Percentiles rank a stretch among this genome's conserved stretches.
Evolutionary conservation across 176 grass and related monocot species (phyloP).

Genomic region (Oryza australiensis): DNA sequence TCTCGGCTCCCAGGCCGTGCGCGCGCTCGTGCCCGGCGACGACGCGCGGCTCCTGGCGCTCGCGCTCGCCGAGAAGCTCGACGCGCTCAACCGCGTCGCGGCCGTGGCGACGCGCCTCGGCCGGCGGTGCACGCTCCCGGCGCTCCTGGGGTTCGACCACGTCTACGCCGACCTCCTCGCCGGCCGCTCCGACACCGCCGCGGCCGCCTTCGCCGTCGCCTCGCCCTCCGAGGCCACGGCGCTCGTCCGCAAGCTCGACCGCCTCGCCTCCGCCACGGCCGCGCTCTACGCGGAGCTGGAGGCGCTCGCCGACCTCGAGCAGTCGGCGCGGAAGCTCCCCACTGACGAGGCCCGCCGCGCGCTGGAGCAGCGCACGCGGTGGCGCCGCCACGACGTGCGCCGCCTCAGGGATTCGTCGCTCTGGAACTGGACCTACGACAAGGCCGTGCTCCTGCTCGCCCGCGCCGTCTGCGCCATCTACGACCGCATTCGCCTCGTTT

Average conservation of each 20-base stretch:
- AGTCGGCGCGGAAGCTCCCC: slow-evolving; percentile 67
- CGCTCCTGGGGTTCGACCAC: slow-evolving; percentile 82
- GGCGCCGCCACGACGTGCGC: slow-evolving; percentile 71
- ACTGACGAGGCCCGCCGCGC: slow-evolving; percentile 66
- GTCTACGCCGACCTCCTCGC: slow-evolving; percentile 91
- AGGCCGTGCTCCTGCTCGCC: slow-evolving; percentile 75
- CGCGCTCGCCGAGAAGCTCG: slow-evolving; percentile 88
- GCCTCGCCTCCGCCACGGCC: slow-evolving; percentile 66
- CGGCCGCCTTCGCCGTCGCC: slow-evolving; percentile 36
- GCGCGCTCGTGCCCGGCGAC: slow-evolving; percentile 70
- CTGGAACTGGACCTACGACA: slow-evolving; percentile 89
- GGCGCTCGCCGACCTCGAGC: slow-evolving; percentile 73
- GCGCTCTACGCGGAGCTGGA: slow-evolving; percentile 81
- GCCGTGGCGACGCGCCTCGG: slow-evolving; percentile 73
- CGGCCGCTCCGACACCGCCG: slow-evolving; percentile 45
- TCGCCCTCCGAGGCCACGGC: slow-evolving; percentile 41
- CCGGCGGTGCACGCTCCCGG: slow-evolving; percentile 61
- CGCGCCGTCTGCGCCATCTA: slow-evolving; percentile 76
- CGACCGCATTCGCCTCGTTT: slow-evolving; percentile 64
- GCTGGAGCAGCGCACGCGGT: slow-evolving; percentile 71
- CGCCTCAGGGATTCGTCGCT: slow-evolving; percentile 74
- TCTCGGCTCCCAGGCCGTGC: slow-evolving; percentile 68
- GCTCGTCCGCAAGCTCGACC: slow-evolving; percentile 87
- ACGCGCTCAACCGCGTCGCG: slow-evolving; percentile 81
- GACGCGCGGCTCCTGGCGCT: slow-evolving; percentile 75